These are phyloP conservation scores for Golubevia pallescens DNA, from an alignment of 1,284 basidiomycete species.

Conservation along the genomic window DNA sequence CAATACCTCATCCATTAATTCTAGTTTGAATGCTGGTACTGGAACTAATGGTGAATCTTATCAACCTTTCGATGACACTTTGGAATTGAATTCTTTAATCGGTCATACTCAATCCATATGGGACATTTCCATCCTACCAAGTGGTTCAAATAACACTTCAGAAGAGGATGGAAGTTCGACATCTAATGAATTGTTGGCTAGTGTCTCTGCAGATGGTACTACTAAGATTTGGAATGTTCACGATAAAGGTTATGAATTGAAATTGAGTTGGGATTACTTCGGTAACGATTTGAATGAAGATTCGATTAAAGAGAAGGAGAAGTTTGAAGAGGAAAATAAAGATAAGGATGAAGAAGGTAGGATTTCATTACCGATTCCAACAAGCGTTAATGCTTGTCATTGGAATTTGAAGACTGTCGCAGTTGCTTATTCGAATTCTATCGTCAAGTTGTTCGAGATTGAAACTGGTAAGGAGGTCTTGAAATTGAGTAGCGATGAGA, in stretches of 20 bases:
- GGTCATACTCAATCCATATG: constrained; percentile 94
- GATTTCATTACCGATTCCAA: too few species aligned
- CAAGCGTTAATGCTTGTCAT: too few species aligned
- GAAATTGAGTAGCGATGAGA: constrained; percentile 73
- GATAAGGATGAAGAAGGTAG: constrained; percentile 14
- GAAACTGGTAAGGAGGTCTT: constrained; percentile 81
- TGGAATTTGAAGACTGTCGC: constrained; percentile 66
- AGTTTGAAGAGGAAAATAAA: constrained; percentile 66
- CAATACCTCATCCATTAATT: background rate
- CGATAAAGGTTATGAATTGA: constrained; percentile 30
- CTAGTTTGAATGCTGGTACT: constrained; percentile 10
- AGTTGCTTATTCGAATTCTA: constrained; percentile 86
- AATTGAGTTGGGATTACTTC: constrained; percentile 78
- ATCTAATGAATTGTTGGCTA: constrained; percentile 82
- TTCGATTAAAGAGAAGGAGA: constrained; percentile 45
- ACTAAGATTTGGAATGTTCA: constrained; percentile 85
- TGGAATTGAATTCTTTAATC: constrained; percentile 78
- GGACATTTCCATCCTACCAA: constrained; percentile 75
- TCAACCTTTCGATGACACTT: constrained; percentile 81
- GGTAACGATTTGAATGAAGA: constrained; percentile 67
- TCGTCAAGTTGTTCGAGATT: constrained; percentile 88
- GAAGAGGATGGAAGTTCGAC: too few species aligned
- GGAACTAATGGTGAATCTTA: constrained; percentile 70
- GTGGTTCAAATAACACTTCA: constrained; percentile 34
- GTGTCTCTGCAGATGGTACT: constrained; percentile 85